phyloP scores from a whole-genome alignment of 306 rosid genomes.

The Fragaria nilgerrensis region DNA sequence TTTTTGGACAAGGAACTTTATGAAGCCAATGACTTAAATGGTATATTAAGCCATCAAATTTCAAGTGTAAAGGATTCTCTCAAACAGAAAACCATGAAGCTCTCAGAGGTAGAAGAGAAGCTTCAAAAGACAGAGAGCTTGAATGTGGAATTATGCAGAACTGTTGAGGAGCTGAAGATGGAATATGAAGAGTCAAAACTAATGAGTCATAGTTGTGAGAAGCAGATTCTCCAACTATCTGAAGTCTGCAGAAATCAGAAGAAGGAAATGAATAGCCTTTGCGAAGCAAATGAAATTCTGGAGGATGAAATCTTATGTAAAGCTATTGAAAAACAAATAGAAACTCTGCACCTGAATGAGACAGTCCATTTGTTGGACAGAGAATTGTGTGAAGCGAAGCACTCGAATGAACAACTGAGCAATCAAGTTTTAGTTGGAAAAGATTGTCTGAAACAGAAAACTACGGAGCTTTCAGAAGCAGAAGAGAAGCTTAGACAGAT shows the following conservation, averaged over 20 bases:
- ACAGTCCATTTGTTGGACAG: conserved; percentile 43
- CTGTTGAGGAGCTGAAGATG: conserved; percentile 58
- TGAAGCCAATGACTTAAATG: conserved; percentile 47
- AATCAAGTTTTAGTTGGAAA: conserved; percentile 45
- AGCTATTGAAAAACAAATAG: conserved; percentile 52
- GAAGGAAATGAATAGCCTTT: conserved; percentile 54
- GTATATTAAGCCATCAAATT: conserved; percentile 49
- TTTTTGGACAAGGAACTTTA: conserved; percentile 43
- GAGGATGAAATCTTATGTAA: conserved; percentile 42
- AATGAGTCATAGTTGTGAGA: conserved; percentile 45
- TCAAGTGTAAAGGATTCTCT: conserved; percentile 45
- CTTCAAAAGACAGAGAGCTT: conserved; percentile 48
- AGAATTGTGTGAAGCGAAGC: conserved; percentile 51
- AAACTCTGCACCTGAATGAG: conserved; percentile 37
- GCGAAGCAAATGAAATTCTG: conserved; percentile 49
- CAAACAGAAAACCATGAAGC: conserved; percentile 47
- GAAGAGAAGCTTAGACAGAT: conserved; percentile 56
- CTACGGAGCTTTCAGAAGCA: conserved; percentile 56
- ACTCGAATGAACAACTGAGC: conserved; percentile 46
- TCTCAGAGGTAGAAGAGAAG: conserved; percentile 60
- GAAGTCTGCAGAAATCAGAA: conserved; percentile 53
- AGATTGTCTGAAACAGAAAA: conserved; percentile 46
- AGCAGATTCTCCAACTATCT: conserved; percentile 58
- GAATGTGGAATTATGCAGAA: conserved; percentile 52
- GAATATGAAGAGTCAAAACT: conserved; percentile 48